Percentiles rank a stretch among this genome's conserved stretches.
Evolutionary conservation across 306 rosid species (phyloP).

Genomic region (Castanea crenata): DNA sequence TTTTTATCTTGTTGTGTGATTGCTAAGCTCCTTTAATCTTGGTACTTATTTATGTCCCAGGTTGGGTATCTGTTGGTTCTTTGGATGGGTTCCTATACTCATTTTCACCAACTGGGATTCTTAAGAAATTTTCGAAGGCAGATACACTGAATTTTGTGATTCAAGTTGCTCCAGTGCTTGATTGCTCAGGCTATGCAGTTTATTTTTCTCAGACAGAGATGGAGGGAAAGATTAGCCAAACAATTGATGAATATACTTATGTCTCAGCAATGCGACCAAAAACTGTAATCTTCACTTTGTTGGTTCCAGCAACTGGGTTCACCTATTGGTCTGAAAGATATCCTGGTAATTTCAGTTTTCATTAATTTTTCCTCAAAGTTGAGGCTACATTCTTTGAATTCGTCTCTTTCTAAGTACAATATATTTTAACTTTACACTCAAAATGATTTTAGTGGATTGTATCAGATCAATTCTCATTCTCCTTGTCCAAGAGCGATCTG

Average conservation of each 20-base stretch:
- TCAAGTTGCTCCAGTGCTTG: slow-evolving; percentile 65
- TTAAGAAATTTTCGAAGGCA: slow-evolving; percentile 63
- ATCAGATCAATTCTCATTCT: slow-evolving; percentile 50
- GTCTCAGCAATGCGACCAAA: slow-evolving; percentile 61
- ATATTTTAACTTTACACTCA: not conserved
- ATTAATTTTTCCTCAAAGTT: not conserved
- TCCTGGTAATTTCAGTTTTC: slow-evolving; percentile 42
- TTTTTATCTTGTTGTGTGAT: not conserved
- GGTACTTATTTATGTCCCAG: slow-evolving; percentile 28
- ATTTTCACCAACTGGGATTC: slow-evolving; percentile 66
- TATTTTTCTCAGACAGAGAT: slow-evolving; percentile 62
- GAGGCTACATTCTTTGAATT: not conserved
- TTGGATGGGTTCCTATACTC: slow-evolving; percentile 72
- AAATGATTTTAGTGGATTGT: slow-evolving; percentile 9
- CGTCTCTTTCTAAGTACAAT: not conserved
- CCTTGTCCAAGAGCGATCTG: slow-evolving; percentile 46
- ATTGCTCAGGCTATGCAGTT: slow-evolving; percentile 79
- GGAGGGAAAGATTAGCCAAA: slow-evolving; percentile 63
- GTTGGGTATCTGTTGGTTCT: slow-evolving; percentile 81
- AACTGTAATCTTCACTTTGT: slow-evolving; percentile 48
- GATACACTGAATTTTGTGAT: slow-evolving; percentile 36
- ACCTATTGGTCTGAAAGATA: slow-evolving; percentile 64
- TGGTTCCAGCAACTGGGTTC: slow-evolving; percentile 75
- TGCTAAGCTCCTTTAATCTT: not conserved
- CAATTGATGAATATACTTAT: slow-evolving; percentile 40